Evolutionary conservation across 345 rosid species (phyloP), one percentile per base, ranked within the genome.

Genomic region (Schrenkiella parvula): DNA sequence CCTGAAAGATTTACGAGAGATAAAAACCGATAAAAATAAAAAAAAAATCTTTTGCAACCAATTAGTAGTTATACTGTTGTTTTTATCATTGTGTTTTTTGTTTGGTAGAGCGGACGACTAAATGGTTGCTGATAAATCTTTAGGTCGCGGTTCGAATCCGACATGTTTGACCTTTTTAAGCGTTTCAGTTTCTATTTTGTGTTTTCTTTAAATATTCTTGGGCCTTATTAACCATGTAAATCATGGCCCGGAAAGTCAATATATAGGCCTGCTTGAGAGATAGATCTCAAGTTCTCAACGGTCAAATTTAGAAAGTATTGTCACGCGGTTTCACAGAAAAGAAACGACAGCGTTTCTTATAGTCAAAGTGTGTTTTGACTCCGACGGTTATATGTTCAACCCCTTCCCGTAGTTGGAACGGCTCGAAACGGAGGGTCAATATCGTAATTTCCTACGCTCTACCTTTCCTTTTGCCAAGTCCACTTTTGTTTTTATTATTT

Each of bases 281-380:
- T 4, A 14, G 15, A 21, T 55, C 39, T 21, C 8, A 1, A 23
- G 57, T 25, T 26, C 35, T 13, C 17, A 42, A 44, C 41, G 53
- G 39, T 43, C 53, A 63, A 46, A 2, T 21, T 12, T 18, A 21
- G 21, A 46, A 63, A 39, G 35, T 25, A 22, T 13, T 26, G 19
- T 11, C 31, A 56, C 77, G 71, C 77, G 71, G 66, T 47, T 65
- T 57, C 59, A 10, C 31, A 4, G 13, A 5, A 12, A 29, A 2
- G 8, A 4, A 1, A 55, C 71, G 66, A 46, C 66, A 17, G 0
- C 77, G 77, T 64, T 64, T 1, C 0, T 17, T 17, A 0, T 0
- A 23, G 65, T 64, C 32, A 73, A 55, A 1, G 22, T 65, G 77
- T 55, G 71, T 73, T 32, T 64, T 55, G 70, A 73, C 50, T 26